phyloP scores from a whole-genome alignment of 257 asterid species.

The Nicotiana sylvestris region DNA sequence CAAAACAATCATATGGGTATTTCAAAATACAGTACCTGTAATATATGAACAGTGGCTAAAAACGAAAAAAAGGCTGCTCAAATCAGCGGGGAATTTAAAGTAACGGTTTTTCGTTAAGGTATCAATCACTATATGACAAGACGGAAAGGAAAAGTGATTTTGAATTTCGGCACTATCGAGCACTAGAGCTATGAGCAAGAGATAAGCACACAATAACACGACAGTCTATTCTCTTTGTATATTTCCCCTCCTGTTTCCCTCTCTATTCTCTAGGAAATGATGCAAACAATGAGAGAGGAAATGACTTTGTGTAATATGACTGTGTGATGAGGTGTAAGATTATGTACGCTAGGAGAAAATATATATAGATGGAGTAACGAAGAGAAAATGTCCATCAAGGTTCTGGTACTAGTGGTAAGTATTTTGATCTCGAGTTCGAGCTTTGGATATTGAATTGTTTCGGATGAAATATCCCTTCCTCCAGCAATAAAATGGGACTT shows the following conservation, averaged over 20 bases:
- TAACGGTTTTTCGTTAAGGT: background rate
- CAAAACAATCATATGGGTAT: background rate
- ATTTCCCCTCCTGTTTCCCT: no score
- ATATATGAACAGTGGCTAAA: background rate
- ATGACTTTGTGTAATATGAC: no score
- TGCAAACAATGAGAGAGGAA: no score
- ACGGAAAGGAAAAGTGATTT: background rate
- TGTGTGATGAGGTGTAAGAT: no score
- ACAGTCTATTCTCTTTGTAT: background rate
- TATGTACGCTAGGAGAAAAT: no score
- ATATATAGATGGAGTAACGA: background rate
- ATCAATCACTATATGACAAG: background rate
- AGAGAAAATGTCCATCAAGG: no score
- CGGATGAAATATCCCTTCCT: no score
- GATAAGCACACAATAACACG: background rate
- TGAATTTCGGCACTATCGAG: background rate
- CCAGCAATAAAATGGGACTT: no score
- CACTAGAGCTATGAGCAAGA: background rate
- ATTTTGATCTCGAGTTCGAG: no score
- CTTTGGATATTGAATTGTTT: no score
- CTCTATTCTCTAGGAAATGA: no score
- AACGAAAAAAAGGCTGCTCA: background rate
- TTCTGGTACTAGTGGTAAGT: no score
- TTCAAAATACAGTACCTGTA: background rate
- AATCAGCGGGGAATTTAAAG: background rate